A percentile compares a stretch with the other conserved stretches of the same genome.
Evolutionary conservation across 2,329 filamentous ascomycete species (phyloP).

Genomic region (Periconia sp.): DNA sequence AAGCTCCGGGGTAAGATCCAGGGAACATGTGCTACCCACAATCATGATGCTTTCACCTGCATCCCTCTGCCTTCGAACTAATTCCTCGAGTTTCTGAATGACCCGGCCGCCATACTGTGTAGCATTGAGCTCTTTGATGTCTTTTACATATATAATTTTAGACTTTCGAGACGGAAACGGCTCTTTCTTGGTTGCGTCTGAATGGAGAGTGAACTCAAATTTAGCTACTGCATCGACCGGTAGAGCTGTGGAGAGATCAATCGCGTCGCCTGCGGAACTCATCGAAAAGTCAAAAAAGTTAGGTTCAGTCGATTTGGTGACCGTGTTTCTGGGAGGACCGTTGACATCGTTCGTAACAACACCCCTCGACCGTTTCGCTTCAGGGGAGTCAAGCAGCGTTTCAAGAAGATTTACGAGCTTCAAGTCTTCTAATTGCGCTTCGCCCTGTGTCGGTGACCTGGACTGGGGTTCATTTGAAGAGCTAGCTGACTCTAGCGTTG

Average conservation of each 20-base stretch:
- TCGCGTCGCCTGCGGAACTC: slow-evolving; percentile 17
- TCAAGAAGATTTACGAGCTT: slow-evolving; percentile 43
- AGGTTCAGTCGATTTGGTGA: slow-evolving; percentile 12
- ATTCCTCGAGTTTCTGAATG: slow-evolving; percentile 70
- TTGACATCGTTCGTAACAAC: slow-evolving; percentile 8
- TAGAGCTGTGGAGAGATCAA: slow-evolving; percentile 33
- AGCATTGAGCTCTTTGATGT: slow-evolving; percentile 78
- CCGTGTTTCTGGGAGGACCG: slow-evolving; percentile 2
- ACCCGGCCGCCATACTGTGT: slow-evolving; percentile 73
- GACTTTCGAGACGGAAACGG: slow-evolving; percentile 45
- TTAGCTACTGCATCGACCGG: slow-evolving; percentile 19
- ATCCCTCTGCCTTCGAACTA: slow-evolving; percentile 74
- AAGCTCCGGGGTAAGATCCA: slow-evolving; percentile 52
- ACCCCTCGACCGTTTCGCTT: slow-evolving; percentile 33
- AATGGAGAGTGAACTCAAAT: slow-evolving; percentile 24
- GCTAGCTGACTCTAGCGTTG: slow-evolving; percentile 15
- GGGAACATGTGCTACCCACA: slow-evolving; percentile 74
- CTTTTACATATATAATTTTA: slow-evolving; percentile 78
- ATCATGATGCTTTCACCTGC: slow-evolving; percentile 76
- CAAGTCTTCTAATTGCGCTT: slow-evolving; percentile 44
- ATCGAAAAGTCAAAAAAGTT: slow-evolving; percentile 41
- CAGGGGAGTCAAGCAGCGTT: slow-evolving; percentile 37
- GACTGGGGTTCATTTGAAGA: slow-evolving; percentile 20
- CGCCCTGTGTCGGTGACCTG: slow-evolving; percentile 30
- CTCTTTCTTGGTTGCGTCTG: slow-evolving; percentile 22